Percentiles rank a stretch among this genome's conserved stretches.
Evolutionary conservation across 148 eudicot genomes (phyloP).

Genomic region (Rhododendron williamsianum): DNA sequence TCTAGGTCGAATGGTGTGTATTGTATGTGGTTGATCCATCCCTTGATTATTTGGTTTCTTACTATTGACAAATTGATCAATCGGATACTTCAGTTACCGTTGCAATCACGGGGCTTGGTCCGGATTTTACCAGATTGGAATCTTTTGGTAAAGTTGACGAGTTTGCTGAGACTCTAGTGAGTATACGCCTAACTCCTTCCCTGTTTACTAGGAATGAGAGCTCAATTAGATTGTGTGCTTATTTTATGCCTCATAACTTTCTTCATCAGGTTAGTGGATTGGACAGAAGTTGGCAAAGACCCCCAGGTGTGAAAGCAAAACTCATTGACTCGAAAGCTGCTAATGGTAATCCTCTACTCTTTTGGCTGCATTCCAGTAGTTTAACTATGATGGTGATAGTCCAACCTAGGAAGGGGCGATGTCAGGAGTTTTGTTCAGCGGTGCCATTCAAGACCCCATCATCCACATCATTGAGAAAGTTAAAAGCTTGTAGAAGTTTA

Average conservation of each 20-base stretch:
- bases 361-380: neutral
- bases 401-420: neutral
- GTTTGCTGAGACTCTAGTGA: constrained; percentile 88
- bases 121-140: constrained; percentile 89
- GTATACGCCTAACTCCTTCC: neutral
- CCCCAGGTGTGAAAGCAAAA: constrained; percentile 81
- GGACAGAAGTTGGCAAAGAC: constrained; percentile 96
- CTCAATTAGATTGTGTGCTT: neutral
- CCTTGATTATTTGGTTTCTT: constrained; percentile 1
- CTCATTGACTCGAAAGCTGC: constrained; percentile 67
- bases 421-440: neutral
- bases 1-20: constrained; percentile 66
- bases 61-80: constrained; percentile 6
- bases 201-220: neutral
- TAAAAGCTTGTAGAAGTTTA: constrained; percentile 4
- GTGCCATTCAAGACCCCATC: neutral
- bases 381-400: neutral
- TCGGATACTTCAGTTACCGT: constrained; percentile 58
- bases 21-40: neutral
- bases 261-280: constrained; percentile 69
- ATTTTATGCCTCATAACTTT: neutral
- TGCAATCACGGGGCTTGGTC: constrained; percentile 81
- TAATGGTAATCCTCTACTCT: constrained; percentile 38
- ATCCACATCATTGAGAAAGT: neutral
- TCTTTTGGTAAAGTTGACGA: constrained; percentile 94